A percentile compares a stretch with the other conserved stretches of the same genome.
Conservation (phyloP, 768 basidiomycete genomes). For the Russula sp. region DNA sequence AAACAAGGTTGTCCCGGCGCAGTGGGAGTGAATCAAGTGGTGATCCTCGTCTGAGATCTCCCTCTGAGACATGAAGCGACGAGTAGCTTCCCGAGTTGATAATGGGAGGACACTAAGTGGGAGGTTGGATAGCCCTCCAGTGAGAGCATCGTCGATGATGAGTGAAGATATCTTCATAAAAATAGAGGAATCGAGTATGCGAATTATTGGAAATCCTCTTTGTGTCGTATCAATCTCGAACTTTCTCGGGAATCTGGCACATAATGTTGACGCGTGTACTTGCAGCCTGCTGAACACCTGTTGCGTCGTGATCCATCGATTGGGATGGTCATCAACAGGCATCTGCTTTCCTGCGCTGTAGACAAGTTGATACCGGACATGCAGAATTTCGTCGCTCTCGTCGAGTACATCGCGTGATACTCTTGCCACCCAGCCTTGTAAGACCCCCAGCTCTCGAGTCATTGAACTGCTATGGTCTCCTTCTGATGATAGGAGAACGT, state of each 20-base stretch:
- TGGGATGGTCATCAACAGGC: conserved; percentile 35
- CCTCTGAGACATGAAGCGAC: not conserved
- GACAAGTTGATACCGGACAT: conserved; percentile 41
- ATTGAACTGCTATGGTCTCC: not conserved
- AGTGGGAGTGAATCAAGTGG: not conserved
- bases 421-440: not conserved
- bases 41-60: not conserved
- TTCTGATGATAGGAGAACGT: conserved; percentile 26
- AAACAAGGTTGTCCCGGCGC: conserved; percentile 25
- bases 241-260: not conserved
- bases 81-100: not conserved
- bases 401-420: conserved; percentile 13
- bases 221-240: not conserved
- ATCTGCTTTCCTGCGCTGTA: conserved; percentile 37
- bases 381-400: conserved; percentile 32
- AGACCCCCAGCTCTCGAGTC: not conserved
- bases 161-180: not conserved
- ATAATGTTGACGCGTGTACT: conserved; percentile 5
- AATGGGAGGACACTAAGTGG: not conserved
- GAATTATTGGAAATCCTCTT: conserved; percentile 1
- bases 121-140: not conserved
- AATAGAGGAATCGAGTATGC: not conserved
- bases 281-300: conserved; percentile 31
- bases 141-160: not conserved
- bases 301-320: conserved; percentile 38